Percentiles rank a stretch among this genome's conserved stretches.
Conservation (phyloP, 2,329 filamentous ascomycete genomes). For the Xylaria sp. region DNA sequence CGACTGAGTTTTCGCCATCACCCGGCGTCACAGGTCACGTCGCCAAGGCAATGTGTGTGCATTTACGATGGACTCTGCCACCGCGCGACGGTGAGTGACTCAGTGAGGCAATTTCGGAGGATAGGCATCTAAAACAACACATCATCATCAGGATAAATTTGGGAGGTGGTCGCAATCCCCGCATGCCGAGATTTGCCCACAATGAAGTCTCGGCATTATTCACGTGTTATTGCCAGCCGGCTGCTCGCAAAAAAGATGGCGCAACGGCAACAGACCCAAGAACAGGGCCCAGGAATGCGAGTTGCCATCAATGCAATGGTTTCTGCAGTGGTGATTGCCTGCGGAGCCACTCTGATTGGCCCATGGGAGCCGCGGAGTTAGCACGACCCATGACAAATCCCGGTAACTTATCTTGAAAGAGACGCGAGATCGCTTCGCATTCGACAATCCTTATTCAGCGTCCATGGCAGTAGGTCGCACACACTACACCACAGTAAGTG, state of each 20-base stretch:
- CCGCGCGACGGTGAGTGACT: slow-evolving; percentile 34
- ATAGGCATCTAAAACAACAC: slow-evolving; percentile 24
- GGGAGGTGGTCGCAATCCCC: slow-evolving; percentile 25
- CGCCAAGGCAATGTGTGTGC: slow-evolving; percentile 31
- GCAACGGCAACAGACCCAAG: slow-evolving; percentile 9
- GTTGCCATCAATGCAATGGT: slow-evolving; percentile 19
- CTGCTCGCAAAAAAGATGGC: slow-evolving; percentile 1
- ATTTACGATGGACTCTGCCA: slow-evolving; percentile 24
- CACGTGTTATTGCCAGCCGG: slow-evolving; percentile 32
- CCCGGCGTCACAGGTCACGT: slow-evolving; percentile 23
- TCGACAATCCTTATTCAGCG: slow-evolving; percentile 26
- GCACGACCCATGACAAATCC: slow-evolving; percentile 27
- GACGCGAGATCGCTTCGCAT: slow-evolving; percentile 23
- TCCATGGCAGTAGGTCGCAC: slow-evolving; percentile 8
- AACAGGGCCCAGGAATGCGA: slow-evolving; percentile 9
- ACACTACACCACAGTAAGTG: too few species aligned
- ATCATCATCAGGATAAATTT: slow-evolving; percentile 29
- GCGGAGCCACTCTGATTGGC: slow-evolving; percentile 25
- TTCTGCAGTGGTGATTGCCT: background rate
- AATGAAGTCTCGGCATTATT: slow-evolving; percentile 26
- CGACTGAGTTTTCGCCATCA: slow-evolving; percentile 10
- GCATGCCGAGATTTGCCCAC: slow-evolving; percentile 33
- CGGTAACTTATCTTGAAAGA: slow-evolving; percentile 17
- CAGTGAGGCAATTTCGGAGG: slow-evolving; percentile 24
- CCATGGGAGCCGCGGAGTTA: background rate